A percentile compares a stretch with the other conserved stretches of the same genome.
phyloP scores from a whole-genome alignment of 768 basidiomycete genomes.

The Xanthoconium purpureum region DNA sequence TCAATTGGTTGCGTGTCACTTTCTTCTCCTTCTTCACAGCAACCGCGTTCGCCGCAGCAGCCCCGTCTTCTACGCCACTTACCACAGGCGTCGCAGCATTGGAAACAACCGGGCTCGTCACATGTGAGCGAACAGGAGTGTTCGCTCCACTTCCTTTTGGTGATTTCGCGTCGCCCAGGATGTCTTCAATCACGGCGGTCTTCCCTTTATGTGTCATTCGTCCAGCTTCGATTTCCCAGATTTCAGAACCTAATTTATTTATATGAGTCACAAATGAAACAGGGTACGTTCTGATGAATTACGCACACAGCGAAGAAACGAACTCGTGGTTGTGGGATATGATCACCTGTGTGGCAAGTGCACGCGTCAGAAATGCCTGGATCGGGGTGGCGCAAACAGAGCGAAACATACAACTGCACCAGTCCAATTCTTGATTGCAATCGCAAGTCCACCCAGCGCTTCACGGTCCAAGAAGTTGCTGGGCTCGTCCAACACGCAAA shows the following conservation, averaged over 20 bases:
- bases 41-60: constrained; percentile 35
- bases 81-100: constrained; percentile 70
- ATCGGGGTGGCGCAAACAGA: constrained; percentile 14
- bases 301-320: constrained; percentile 75
- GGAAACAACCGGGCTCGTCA: constrained; percentile 70
- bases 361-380: constrained; percentile 14
- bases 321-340: constrained; percentile 96
- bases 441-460: constrained; percentile 89
- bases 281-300: constrained; percentile 4
- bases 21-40: constrained; percentile 83
- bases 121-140: constrained; percentile 67
- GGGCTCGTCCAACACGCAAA: constrained; percentile 80
- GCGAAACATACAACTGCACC: constrained; percentile 68
- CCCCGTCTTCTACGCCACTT: constrained; percentile 69
- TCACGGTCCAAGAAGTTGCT: constrained; percentile 98
- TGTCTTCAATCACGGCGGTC: constrained; percentile 78
- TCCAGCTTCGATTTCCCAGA: constrained; percentile 91
- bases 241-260: constrained; percentile 67
- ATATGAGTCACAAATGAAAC: constrained; percentile 18
- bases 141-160: constrained; percentile 68
- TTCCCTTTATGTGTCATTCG: constrained; percentile 88
- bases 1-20: constrained; percentile 82
- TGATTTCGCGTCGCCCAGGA: constrained; percentile 66
- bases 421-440: constrained; percentile 93
- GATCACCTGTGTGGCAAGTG: constrained; percentile 58